Base-by-base conservation (phyloP, 208 protist genomes). In the Crithidia expoeki region DNA sequence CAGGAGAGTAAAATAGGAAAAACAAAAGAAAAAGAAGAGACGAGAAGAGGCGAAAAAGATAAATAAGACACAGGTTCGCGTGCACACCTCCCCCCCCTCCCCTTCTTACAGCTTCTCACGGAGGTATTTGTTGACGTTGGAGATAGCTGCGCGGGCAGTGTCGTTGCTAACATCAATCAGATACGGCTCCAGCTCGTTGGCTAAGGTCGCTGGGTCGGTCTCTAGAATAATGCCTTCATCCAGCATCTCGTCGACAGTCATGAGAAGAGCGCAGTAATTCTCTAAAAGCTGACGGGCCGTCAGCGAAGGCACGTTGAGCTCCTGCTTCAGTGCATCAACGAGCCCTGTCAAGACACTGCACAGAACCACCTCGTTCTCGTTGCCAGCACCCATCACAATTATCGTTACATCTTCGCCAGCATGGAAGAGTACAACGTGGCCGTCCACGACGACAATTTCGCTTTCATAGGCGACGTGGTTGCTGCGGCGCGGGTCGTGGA, bases 201-300 rank as follows among this genome's bases (percentile, higher is more conserved):
- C 83, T n/a, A 96, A 73, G 25, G 59, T 78, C 25, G 30, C 40
- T n/a, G 81, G n/a, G 62, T 88, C 86, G 23, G 86, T 94, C 40
- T 95, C 87, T 28, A 97, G 65, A 34, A 97, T 83, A 34, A 97
- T 89, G 23, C 94, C 94, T 30, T 94, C 90, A 57, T 97, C 94
- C n/a, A 97, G 69, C 74, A 96, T 81, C 70, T 96, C 91, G 52
- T 97, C 94, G 21, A 95, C 89, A 4, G 87, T 89, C 21, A 97
- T 83, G 38, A 96, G 59, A n/a, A 97, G 60, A 14, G 81, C 84
- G 36, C 93, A 88, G 74, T 94, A 97, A 59, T 94, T 92, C 56
- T 95, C 87, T 16, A 96, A 76, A 36, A 97, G 72, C 51, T 75
- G 60, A 21, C 79, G 67, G 10, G 73, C 58, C 40, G 79, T 86